Evolutionary conservation across 306 rosid genomes (phyloP), one percentile per base, ranked within the genome.

Genomic region (Cicer chorassanicum): DNA sequence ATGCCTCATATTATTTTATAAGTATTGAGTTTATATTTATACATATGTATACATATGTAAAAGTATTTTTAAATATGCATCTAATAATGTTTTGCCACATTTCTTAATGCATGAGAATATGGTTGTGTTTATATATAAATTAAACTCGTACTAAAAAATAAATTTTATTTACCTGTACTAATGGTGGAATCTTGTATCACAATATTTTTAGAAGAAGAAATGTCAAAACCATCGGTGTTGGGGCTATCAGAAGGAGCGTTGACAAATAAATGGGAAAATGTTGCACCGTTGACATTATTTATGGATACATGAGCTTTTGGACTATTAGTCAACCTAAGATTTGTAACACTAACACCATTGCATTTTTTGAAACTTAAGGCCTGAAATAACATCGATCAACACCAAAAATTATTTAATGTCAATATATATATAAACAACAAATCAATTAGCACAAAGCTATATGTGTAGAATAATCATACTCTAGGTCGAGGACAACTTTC

Each of bases 171-270:
- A 86, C 89, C 87, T 0, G 84, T 36, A 50, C 0, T 74, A 2
- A 86, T 81, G 1, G 1, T 11, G 6, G 87, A 81, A 43, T 79
- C 9, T 1, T 14, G 1, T 1, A 86, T 68, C 8, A 1, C 1
- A 6, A 86, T 7, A 43, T 84, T 68, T 18, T 41, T 45, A 3
- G 88, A 86, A 9, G 0, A 0, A 40, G 86, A 3, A 12, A 86
- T 59, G 16, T 84, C 82, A 43, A 86, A 42, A 0, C 90, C 88
- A 79, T 86, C 88, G 1, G 90, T 86, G 68, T 86, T 86, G 1
- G 88, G 88, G 12, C 90, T 86, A 0, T 61, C 4, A 7, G 1
- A n/a, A 16, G 90, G 90, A 21, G 90, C 84, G 36, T 1, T 8
- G 7, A 84, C 50, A 0, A 5, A 4, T 1, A 86, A 59, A 15